phyloP scores from a whole-genome alignment of 345 rosid species.

The Eutrema yunnanense region DNA sequence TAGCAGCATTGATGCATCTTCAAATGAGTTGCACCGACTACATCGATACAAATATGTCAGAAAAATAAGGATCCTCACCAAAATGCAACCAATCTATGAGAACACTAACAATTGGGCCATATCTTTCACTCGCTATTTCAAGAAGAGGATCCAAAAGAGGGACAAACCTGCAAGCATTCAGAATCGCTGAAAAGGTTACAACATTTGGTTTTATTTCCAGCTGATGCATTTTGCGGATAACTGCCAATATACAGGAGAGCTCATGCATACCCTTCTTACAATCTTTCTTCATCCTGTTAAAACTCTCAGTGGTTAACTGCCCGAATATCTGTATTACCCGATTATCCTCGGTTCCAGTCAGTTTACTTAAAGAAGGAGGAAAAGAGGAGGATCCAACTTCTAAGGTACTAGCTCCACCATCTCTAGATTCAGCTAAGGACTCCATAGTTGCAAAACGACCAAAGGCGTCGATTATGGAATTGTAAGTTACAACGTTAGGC shows the following conservation, averaged over 20 bases:
- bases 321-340: constrained; percentile 54
- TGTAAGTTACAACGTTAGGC: constrained; percentile 89
- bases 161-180: constrained; percentile 90
- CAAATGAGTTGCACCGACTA: constrained; percentile 88
- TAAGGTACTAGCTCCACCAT: constrained; percentile 6
- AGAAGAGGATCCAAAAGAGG: constrained; percentile 2
- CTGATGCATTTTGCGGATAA: constrained; percentile 81
- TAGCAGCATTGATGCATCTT: constrained; percentile 85
- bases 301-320: constrained; percentile 61
- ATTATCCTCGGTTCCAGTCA: constrained; percentile 34
- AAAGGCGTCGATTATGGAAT: constrained; percentile 86
- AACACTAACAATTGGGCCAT: not conserved
- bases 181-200: constrained; percentile 86
- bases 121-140: not conserved
- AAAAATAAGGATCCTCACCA: not conserved
- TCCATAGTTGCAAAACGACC: constrained; percentile 49
- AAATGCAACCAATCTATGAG: not conserved
- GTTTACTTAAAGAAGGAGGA: constrained; percentile 8
- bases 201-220: constrained; percentile 89
- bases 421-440: constrained; percentile 15
- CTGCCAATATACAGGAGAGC: constrained; percentile 65
- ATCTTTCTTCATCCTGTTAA: constrained; percentile 40
- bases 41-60: constrained; percentile 15
- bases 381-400: constrained; percentile 21
- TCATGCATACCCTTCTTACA: constrained; percentile 48